A percentile compares a stretch with the other conserved stretches of the same genome.
Conservation (phyloP, 495 filamentous ascomycete genomes). For the Aspergillus mulundensis region DNA sequence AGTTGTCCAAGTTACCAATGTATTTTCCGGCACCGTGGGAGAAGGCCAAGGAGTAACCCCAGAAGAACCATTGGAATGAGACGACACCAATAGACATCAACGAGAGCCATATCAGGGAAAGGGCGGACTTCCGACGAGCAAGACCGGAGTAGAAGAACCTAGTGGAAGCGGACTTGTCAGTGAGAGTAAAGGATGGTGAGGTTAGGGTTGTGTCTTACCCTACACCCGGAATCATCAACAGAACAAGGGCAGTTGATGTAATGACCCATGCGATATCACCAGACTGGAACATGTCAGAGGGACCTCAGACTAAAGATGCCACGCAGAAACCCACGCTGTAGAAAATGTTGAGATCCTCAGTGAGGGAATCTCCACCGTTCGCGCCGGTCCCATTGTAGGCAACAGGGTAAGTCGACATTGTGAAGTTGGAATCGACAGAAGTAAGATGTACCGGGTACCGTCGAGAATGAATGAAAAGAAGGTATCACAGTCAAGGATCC, state of each 20-base stretch:
- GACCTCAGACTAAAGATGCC: background rate
- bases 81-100: constrained; percentile 90
- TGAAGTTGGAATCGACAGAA: constrained; percentile 11
- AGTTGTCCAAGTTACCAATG: constrained; percentile 82
- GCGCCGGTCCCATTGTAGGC: constrained; percentile 60
- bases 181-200: background rate
- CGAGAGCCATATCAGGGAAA: constrained; percentile 94
- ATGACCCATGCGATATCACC: constrained; percentile 95
- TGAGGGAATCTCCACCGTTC: constrained; percentile 72
- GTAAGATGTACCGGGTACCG: constrained; percentile 7
- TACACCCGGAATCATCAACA: constrained; percentile 98
- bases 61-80: constrained; percentile 99
- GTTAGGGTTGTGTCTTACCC: constrained; percentile 45
- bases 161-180: background rate
- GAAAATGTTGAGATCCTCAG: constrained; percentile 71
- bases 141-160: constrained; percentile 98
- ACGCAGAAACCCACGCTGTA: constrained; percentile 59
- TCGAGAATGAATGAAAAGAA: constrained; percentile 11
- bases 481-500: constrained; percentile 11
- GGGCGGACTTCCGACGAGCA: constrained; percentile 91
- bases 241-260: constrained; percentile 78
- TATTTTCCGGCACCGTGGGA: constrained; percentile 77
- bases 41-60: constrained; percentile 94
- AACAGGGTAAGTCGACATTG: constrained; percentile 38
- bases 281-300: constrained; percentile 44